A percentile compares a stretch with the other conserved stretches of the same genome.
These are phyloP conservation scores for Chytriomyces sp. DNA, from an alignment of 192 early-diverging fungal genomes.

Conservation along the genomic window DNA sequence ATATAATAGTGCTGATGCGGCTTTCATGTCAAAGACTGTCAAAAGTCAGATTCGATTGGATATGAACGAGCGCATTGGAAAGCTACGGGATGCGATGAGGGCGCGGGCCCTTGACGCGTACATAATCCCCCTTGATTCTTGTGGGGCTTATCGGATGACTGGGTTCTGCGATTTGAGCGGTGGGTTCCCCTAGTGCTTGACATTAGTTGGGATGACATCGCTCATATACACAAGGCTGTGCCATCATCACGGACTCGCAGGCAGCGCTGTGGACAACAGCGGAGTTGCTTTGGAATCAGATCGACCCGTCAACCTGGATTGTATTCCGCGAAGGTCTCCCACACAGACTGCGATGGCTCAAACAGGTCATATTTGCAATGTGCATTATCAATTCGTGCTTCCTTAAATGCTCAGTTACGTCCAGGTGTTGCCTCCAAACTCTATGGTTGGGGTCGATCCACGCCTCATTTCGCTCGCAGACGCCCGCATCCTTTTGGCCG, in stretches of 20 bases:
- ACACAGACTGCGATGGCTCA: conserved; percentile 87
- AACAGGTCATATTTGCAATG: conserved; percentile 35
- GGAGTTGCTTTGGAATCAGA: no score
- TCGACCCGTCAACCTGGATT: no score
- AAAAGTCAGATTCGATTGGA: no score
- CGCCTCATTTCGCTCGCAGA: conserved; percentile 75
- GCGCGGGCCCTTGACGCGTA: conserved; percentile 44
- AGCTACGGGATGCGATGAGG: conserved; percentile 31
- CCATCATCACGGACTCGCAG: conserved; percentile 74
- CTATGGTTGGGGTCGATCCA: conserved; percentile 92
- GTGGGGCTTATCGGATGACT: no score
- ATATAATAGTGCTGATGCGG: no score
- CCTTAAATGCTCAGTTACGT: neutral
- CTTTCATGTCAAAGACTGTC: no score
- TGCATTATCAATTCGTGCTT: neutral
- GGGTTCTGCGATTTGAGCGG: neutral
- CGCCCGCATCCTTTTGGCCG: conserved; percentile 57
- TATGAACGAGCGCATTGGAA: conserved; percentile 7
- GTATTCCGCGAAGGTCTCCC: no score
- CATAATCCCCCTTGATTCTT: conserved; percentile 80
- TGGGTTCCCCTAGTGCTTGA: neutral
- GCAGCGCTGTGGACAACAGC: conserved; percentile 94
- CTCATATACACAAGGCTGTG: conserved; percentile 81
- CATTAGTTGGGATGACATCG: conserved; percentile 90
- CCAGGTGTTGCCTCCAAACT: conserved; percentile 42